Percentiles rank a stretch among this genome's conserved stretches.
Evolutionary conservation across 129 eudicot genomes (phyloP).

Genomic region (Flaveria linearis): DNA sequence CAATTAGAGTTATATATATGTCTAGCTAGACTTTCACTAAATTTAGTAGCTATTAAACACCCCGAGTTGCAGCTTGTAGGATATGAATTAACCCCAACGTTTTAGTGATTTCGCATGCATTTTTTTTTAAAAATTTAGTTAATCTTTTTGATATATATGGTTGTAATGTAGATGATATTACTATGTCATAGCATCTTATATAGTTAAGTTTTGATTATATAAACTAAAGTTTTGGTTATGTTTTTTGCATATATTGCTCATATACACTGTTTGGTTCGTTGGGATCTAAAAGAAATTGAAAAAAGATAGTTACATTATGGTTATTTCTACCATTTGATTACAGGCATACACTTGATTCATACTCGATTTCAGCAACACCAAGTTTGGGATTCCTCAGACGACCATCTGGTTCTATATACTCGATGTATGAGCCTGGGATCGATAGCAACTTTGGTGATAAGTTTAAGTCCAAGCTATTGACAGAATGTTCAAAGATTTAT

Average conservation of each 20-base stretch:
- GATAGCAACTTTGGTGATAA: constrained; percentile 46
- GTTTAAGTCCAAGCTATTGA: constrained; percentile 47
- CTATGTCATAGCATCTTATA: neutral
- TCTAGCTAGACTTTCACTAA: neutral
- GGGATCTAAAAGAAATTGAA: neutral
- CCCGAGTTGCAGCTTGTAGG: too few species aligned
- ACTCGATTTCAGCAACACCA: constrained; percentile 78
- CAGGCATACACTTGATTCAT: constrained; percentile 75
- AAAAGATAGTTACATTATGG: neutral
- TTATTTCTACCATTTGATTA: constrained; percentile 20
- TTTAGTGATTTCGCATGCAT: too few species aligned
- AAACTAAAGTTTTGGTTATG: neutral
- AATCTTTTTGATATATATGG: neutral
- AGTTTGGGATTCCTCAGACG: constrained; percentile 53
- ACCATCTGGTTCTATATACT: constrained; percentile 44
- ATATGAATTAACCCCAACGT: too few species aligned
- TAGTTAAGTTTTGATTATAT: neutral
- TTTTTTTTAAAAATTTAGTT: too few species aligned
- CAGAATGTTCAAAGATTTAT: constrained; percentile 45
- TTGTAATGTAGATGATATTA: constrained; percentile 5
- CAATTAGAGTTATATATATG: neutral
- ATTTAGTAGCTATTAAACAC: too few species aligned
- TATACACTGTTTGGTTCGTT: neutral
- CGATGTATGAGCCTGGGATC: constrained; percentile 35
- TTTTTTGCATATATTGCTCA: neutral